Conservation (phyloP, 306 rosid genomes). For the Quercus cerris region DNA sequence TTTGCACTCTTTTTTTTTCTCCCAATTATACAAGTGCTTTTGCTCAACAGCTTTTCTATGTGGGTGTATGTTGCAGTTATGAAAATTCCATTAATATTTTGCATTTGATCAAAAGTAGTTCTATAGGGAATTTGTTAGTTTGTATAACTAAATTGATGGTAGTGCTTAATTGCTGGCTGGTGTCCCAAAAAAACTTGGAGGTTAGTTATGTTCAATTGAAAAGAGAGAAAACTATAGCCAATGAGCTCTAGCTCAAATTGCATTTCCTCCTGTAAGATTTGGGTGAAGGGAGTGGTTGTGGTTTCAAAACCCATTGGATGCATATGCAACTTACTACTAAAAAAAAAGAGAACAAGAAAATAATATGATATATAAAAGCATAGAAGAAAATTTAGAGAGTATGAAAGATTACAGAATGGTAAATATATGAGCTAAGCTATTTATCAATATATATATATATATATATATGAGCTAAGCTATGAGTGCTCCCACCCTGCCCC, state of each 20-base stretch:
- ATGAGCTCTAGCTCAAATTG: neutral
- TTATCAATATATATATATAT: no score
- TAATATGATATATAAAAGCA: neutral
- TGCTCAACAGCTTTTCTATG: conserved; percentile 14
- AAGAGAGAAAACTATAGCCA: neutral
- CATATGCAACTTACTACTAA: neutral
- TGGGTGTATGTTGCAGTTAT: conserved; percentile 3
- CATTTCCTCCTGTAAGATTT: neutral
- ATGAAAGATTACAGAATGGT: neutral
- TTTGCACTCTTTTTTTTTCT: neutral
- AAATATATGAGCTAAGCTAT: neutral
- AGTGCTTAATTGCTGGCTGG: neutral
- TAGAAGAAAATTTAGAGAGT: neutral
- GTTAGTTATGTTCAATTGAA: neutral
- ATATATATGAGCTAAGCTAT: no score
- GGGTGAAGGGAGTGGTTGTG: neutral
- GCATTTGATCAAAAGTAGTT: neutral
- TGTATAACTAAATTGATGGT: neutral
- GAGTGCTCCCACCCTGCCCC: no score
- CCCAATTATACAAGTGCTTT: neutral
- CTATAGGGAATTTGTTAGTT: neutral
- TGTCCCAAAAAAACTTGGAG: neutral
- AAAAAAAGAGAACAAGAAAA: neutral
- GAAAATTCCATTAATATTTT: conserved; percentile 15
- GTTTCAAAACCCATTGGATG: neutral